Base-by-base conservation (phyloP, 768 basidiomycete genomes). In the Psilocybe tampanensis region DNA sequence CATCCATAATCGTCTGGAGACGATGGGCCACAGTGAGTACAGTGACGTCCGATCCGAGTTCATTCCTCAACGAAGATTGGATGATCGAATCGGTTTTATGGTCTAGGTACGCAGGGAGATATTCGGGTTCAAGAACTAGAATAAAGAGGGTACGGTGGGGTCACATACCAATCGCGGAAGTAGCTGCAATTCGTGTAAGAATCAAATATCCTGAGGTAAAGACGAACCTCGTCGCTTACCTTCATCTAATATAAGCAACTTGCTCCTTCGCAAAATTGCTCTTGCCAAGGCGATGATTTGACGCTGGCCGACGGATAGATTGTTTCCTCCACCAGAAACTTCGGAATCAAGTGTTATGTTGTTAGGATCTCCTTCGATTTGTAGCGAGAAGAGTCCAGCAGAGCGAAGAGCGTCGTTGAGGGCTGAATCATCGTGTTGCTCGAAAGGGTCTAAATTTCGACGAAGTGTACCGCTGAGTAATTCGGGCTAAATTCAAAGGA, bases 301-400 rank as follows among this genome's bases (percentile, higher is more conserved):
- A 3, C 89, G 69, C 64, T 92, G 88, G 12, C 90, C 90, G 36
- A 88, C 84, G 2, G 86, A 88, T 60, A 91, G 82, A 66, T 91
- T 92, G 15, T 78, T 69, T 6, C 89, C 89, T 5, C 86, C 87
- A 3, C 72, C 74, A 18, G 75, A 62, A 43, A 83, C 71, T 13
- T 64, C 24, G 26, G 19, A 24, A 12, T 45, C 44, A 15, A 45
- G 44, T 24, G 44, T 45, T 41, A 81, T 68, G 74, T 75, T 44
- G 72, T 80, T 55, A 78, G 83, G 66, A 72, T 80, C 56, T 71
- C 72, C 63, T 74, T 72, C 39, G 56, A 63, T 61, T 76, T 68
- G 29, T 75, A 61, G 18, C 3, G 80, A 67, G 52, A 73, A 73
- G 1, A 78, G 58, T 11, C 76, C 76, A 8, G 75, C 70, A 23